These are phyloP conservation scores for Mycena chlorophos DNA, from an alignment of 768 basidiomycete genomes.

Conservation along the genomic window DNA sequence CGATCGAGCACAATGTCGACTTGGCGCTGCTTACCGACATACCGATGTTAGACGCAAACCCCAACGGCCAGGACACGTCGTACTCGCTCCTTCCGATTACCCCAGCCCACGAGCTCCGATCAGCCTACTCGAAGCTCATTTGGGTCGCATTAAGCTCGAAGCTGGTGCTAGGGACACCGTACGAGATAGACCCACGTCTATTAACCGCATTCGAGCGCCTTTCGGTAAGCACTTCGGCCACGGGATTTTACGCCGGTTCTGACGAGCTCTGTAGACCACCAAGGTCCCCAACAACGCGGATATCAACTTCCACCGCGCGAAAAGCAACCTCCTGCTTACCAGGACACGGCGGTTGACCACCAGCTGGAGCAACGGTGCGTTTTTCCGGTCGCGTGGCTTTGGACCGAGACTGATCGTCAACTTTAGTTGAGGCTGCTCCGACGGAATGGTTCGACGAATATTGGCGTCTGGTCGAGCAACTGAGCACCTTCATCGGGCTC, in stretches of 20 bases:
- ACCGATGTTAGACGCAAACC: neutral
- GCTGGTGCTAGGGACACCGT: slow-evolving; percentile 8
- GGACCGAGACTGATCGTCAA: neutral
- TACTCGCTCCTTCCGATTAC: slow-evolving; percentile 15
- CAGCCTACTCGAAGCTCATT: slow-evolving; percentile 14
- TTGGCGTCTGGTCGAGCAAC: slow-evolving; percentile 16
- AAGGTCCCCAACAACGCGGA: slow-evolving; percentile 8
- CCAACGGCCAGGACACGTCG: neutral
- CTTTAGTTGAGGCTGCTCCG: slow-evolving; percentile 1
- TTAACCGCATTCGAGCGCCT: slow-evolving; percentile 12
- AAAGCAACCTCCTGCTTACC: slow-evolving; percentile 14
- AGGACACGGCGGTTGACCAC: slow-evolving; percentile 10
- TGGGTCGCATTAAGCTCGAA: slow-evolving; percentile 5
- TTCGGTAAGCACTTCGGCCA: slow-evolving; percentile 7
- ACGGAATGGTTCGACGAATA: slow-evolving; percentile 18
- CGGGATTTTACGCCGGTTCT: neutral
- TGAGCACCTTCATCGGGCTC: slow-evolving; percentile 8
- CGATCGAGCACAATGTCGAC: slow-evolving; percentile 15
- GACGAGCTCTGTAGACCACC: neutral
- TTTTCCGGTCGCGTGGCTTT: neutral
- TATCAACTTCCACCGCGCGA: slow-evolving; percentile 12
- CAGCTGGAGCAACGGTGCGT: slow-evolving; percentile 10
- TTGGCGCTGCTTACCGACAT: slow-evolving; percentile 7
- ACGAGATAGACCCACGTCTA: slow-evolving; percentile 9
- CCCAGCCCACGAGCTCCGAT: slow-evolving; percentile 12